Evolutionary conservation across 2,329 filamentous ascomycete species (phyloP), one percentile per base, ranked within the genome.

Genomic region (Didymella glomerata): DNA sequence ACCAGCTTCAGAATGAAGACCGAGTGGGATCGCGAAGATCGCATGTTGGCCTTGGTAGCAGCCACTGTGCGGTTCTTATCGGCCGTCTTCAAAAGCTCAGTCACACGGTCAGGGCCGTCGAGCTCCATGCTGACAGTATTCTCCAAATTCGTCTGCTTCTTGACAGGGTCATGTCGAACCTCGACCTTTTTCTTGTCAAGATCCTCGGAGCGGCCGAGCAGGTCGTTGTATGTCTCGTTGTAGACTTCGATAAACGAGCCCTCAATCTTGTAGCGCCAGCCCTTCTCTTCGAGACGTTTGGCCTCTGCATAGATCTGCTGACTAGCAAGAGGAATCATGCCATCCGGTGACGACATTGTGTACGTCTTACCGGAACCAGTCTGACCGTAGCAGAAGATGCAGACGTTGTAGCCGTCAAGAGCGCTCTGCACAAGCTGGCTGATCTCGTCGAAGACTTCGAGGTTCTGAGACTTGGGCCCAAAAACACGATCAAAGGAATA

Each of bases 321-420:
- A 8, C 96, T 95, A 3, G 95, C 93, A 8, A 90, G 87, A 1
- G 95, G 94, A 59, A 99, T 99, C 90, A 99, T 97, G 66, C 95
- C 95, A 68, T 97, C 92, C 0, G 89, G 90, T 2, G 91, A 95
- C 10, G 91, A 96, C 95, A 99, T 99, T 4, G 95, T 98, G 74
- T 90, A 91, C 0, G 95, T 99, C 83, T 99, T 99, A 60, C 95
- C 95, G 18, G 93, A 95, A 3, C 95, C 95, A 0, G 95, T 99
- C 77, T 99, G 95, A 42, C 95, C 95, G 73, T 99, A 99, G 74
- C 93, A 97, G 80, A 99, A 97, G 63, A 99, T 98, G 78, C 94
- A 98, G 50, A 99, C 95, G 68, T 98, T 99, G 81, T 97, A 99
- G 1, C 95, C 95, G 72, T 99, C 95, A 38, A 99, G 84, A 0